These are phyloP conservation scores for Medicago truncatula DNA, from an alignment of 306 rosid genomes.

Conservation along the genomic window DNA sequence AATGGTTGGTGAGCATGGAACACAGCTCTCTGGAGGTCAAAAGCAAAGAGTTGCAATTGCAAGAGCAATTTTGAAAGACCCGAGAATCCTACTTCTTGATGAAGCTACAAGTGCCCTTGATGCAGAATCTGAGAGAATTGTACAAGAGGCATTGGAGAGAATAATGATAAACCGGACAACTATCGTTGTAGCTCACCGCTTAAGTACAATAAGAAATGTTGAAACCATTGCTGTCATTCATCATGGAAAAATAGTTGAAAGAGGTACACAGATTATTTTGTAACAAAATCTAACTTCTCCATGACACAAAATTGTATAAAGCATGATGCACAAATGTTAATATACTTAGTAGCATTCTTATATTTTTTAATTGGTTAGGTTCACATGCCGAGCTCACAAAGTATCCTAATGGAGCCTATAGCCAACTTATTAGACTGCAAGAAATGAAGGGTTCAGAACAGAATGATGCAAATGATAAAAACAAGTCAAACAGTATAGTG, in stretches of 20 bases:
- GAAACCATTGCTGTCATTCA: constrained; percentile 69
- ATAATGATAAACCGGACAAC: constrained; percentile 71
- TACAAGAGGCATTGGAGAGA: constrained; percentile 72
- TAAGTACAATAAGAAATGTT: constrained; percentile 66
- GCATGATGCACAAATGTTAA: neutral
- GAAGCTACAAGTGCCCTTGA: constrained; percentile 72
- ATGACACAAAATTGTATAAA: neutral
- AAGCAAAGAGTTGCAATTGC: constrained; percentile 75
- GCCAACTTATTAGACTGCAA: constrained; percentile 71
- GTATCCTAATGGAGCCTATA: constrained; percentile 66
- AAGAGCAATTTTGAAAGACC: constrained; percentile 76
- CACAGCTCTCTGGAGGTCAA: constrained; percentile 76
- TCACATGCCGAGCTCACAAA: constrained; percentile 60
- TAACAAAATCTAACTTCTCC: constrained; percentile 8
- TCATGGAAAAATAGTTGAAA: constrained; percentile 68
- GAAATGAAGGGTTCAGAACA: constrained; percentile 50
- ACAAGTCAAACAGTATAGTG: constrained; percentile 43
- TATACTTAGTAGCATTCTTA: neutral
- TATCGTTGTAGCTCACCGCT: constrained; percentile 75
- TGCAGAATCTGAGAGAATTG: constrained; percentile 72
- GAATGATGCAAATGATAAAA: constrained; percentile 41
- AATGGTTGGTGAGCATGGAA: constrained; percentile 79
- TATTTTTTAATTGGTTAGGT: constrained; percentile 49
- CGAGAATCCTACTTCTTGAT: constrained; percentile 71
- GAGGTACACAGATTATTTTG: constrained; percentile 49